Evolutionary conservation across 2,329 filamentous ascomycete species (phyloP).

Genomic region (Exophiala mesophila): DNA sequence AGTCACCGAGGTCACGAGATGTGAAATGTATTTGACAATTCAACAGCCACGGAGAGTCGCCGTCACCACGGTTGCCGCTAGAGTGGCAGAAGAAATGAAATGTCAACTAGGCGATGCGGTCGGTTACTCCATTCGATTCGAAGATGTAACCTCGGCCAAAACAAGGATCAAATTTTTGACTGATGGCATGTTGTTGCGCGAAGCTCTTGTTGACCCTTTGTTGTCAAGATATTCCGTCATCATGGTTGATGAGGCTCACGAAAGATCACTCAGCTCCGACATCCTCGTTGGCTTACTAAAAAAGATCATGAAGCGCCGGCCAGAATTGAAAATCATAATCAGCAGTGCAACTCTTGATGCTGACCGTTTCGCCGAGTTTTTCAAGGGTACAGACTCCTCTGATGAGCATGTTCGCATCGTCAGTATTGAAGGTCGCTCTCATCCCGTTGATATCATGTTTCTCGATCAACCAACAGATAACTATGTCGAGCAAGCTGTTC

Average conservation of each 20-base stretch:
- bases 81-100: slow-evolving; percentile 84
- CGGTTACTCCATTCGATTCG: slow-evolving; percentile 86
- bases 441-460: slow-evolving; percentile 83
- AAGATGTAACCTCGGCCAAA: slow-evolving; percentile 79
- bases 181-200: slow-evolving; percentile 83
- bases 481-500: slow-evolving; percentile 77
- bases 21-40: slow-evolving; percentile 16
- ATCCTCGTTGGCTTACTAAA: slow-evolving; percentile 84
- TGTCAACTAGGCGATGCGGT: slow-evolving; percentile 85
- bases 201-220: slow-evolving; percentile 88
- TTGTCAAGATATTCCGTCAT: slow-evolving; percentile 89
- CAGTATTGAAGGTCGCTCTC: slow-evolving; percentile 79
- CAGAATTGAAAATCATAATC: slow-evolving; percentile 80
- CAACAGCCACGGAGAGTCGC: slow-evolving; percentile 78
- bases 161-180: slow-evolving; percentile 95
- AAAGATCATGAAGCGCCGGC: slow-evolving; percentile 75
- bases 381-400: slow-evolving; percentile 42
- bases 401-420: slow-evolving; percentile 60
- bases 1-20: slow-evolving; percentile 18
- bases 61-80: slow-evolving; percentile 79
- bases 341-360: slow-evolving; percentile 93
- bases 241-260: slow-evolving; percentile 97
- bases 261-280: slow-evolving; percentile 87
- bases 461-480: slow-evolving; percentile 72
- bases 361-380: slow-evolving; percentile 78